Evolutionary conservation across 2,329 filamentous ascomycete species (phyloP).

Genomic region (Fusarium decemcellulare): DNA sequence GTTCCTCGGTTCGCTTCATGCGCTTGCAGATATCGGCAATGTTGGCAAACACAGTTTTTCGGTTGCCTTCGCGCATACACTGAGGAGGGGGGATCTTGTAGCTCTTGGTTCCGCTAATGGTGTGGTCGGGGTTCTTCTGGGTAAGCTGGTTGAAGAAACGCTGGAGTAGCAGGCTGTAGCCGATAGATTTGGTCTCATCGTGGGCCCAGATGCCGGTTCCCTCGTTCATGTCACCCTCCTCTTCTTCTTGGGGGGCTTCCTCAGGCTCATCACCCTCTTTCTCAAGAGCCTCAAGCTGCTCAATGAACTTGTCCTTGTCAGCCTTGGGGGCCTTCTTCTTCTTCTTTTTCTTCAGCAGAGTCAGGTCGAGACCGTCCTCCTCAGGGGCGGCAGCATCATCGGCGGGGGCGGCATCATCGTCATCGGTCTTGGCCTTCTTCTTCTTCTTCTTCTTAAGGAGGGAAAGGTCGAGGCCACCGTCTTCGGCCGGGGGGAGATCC

Average conservation of each 20-base stretch:
- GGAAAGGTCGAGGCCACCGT: conserved; percentile 70
- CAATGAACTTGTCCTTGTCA: conserved; percentile 73
- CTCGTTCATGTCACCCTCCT: conserved; percentile 84
- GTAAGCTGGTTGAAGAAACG: conserved; percentile 96
- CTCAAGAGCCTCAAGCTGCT: conserved; percentile 73
- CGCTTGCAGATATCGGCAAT: conserved; percentile 98
- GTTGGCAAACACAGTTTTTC: conserved; percentile 99
- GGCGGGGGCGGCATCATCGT: conserved; percentile 56
- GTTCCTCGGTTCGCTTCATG: conserved; percentile 99
- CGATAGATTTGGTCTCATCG: conserved; percentile 82
- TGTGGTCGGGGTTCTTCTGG: conserved; percentile 96
- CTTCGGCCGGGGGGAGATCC: conserved; percentile 61
- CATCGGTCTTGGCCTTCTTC: conserved; percentile 56
- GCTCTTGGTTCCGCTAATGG: conserved; percentile 88
- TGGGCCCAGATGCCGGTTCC: conserved; percentile 94
- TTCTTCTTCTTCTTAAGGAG: conserved; percentile 89
- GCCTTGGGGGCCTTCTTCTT: conserved; percentile 65
- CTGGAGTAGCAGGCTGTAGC: conserved; percentile 86
- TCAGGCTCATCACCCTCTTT: conserved; percentile 74
- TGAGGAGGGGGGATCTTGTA: conserved; percentile 99
- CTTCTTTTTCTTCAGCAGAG: conserved; percentile 89
- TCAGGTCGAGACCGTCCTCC: conserved; percentile 67
- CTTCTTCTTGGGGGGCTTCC: conserved; percentile 65
- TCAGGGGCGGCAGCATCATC: conserved; percentile 55
- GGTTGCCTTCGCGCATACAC: conserved; percentile 99